Base-by-base conservation (phyloP, 306 rosid genomes). In the Cotoneaster glaucophyllus region DNA sequence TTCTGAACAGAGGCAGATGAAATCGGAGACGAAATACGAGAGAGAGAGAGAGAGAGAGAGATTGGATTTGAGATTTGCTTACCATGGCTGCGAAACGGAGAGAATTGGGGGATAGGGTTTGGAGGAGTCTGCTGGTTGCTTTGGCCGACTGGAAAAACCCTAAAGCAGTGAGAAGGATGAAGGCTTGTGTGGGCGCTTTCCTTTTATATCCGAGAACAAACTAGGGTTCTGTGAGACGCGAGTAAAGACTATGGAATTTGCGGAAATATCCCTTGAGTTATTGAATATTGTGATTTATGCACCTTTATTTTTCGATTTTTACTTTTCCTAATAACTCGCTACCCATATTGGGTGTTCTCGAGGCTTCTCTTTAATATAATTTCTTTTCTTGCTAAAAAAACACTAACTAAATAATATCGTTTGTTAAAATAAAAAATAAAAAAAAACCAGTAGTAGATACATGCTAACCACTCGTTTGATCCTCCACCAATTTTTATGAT, bases 31-130 rank as follows among this genome's bases (percentile, higher is more conserved):
- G 29, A 18, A 8, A 4, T 2, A 32, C 4, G 2, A 29, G 29
- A 57, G 2, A 54, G 3, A 14, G 12, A 34, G 37, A 32, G 37
- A 37, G 34, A 34, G 37, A 32, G 37, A 6, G 10, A 65, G 21
- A 22, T 32, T 14, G 4, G 18, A 17, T 44, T 18, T 3, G 3
- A 17, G 70, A 25, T 50, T 24, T 31, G 24, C 75, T 74, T 48
- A 86, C 89, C 89, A 86, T 86, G 84, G 32, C 69, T 76, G 37
- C 53, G 53, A 72, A 67, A 19, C 41, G 74, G n/a, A 6, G 62
- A 44, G 81, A 71, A 2, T 39, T 48, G 41, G 64, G 59, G 11
- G 32, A 44, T 69, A 73, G 63, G 70, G 67, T 45, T 45, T 53
- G 2, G 39, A 21, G 15, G 70, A 28, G 48, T 34, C 69, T 50